These are phyloP conservation scores for Pugionium cornutum DNA, from an alignment of 345 rosid species.

Conservation along the genomic window DNA sequence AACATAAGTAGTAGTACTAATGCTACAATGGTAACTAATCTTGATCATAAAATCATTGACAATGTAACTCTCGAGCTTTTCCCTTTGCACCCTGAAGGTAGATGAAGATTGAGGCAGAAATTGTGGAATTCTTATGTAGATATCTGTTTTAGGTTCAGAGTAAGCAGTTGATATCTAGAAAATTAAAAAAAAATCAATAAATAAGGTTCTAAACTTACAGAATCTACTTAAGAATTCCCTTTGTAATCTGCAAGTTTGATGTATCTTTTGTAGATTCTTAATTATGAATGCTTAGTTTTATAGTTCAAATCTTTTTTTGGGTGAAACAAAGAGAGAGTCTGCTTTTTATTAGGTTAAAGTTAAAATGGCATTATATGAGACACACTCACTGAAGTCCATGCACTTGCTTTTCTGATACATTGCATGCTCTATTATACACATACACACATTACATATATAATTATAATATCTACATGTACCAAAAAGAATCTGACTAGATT, in stretches of 20 bases:
- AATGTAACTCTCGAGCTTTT: constrained; percentile 90
- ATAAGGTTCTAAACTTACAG: constrained; percentile 17
- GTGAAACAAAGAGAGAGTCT: no score
- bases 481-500: no score
- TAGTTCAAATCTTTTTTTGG: no score
- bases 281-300: no score
- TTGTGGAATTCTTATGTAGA: constrained; percentile 41
- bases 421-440: no score
- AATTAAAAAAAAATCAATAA: neutral
- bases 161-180: constrained; percentile 26
- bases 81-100: constrained; percentile 94
- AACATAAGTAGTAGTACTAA: constrained; percentile 45
- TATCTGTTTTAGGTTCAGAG: constrained; percentile 30
- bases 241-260: constrained; percentile 25
- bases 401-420: no score
- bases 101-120: constrained; percentile 41
- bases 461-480: no score
- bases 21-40: constrained; percentile 22
- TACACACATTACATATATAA: no score
- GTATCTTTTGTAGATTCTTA: constrained; percentile 18
- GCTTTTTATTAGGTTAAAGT: no score
- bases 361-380: no score
- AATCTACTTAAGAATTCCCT: constrained; percentile 42
- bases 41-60: constrained; percentile 28
- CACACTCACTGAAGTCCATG: no score